Evolutionary conservation across 148 eudicot genomes (phyloP).

Genomic region (Agrostemma githago): DNA sequence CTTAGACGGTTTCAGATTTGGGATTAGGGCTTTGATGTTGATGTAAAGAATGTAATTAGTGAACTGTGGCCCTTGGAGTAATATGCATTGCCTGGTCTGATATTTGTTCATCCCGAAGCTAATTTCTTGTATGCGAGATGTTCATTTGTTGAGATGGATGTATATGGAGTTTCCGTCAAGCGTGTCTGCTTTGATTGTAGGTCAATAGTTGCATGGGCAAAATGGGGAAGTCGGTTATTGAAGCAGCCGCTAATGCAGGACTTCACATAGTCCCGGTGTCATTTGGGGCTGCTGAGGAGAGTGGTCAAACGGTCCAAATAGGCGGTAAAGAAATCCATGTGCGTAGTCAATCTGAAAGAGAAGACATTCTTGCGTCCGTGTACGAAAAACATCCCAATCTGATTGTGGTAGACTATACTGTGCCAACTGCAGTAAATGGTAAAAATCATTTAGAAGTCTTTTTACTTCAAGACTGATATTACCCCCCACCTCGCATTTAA

Average conservation of each 20-base stretch:
- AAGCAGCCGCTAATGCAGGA: constrained; percentile 74
- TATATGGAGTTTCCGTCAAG: neutral
- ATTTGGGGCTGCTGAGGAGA: constrained; percentile 58
- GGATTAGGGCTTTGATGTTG: neutral
- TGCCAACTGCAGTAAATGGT: constrained; percentile 87
- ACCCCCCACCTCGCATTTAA: too few species aligned
- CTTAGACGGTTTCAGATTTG: neutral
- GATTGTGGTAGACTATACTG: constrained; percentile 87
- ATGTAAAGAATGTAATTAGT: too few species aligned
- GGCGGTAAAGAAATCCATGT: constrained; percentile 68
- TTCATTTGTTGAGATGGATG: neutral
- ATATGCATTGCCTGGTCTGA: neutral
- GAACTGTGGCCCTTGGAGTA: neutral
- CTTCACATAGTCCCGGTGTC: constrained; percentile 66
- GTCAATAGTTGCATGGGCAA: constrained; percentile 88
- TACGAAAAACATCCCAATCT: constrained; percentile 57
- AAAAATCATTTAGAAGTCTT: constrained; percentile 1
- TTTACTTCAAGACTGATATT: neutral
- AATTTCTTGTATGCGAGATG: neutral
- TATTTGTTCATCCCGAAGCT: neutral
- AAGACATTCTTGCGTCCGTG: constrained; percentile 43
- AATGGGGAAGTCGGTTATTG: constrained; percentile 92
- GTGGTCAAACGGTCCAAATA: constrained; percentile 55
- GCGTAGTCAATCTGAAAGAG: constrained; percentile 61
- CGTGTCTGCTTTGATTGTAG: constrained; percentile 29